Conservation (phyloP, 1,139 yeast genomes). For the Hemisphaericaspora xylanilytica region DNA sequence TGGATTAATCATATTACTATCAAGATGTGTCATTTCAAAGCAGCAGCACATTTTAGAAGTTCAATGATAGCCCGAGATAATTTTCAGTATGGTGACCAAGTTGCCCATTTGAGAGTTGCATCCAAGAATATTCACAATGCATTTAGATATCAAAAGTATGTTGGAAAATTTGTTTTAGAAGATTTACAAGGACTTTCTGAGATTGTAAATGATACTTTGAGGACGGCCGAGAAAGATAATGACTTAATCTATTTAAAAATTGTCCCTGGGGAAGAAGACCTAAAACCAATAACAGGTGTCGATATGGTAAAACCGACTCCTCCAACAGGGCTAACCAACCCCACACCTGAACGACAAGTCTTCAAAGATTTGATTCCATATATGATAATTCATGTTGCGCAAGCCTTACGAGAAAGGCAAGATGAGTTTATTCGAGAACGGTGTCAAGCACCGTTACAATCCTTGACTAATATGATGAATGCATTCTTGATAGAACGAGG, state of each 20-base stretch:
- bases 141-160: slow-evolving; percentile 40
- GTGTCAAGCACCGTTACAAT: slow-evolving; percentile 51
- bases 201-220: slow-evolving; percentile 45
- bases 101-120: slow-evolving; percentile 53
- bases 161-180: slow-evolving; percentile 39
- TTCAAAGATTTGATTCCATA: slow-evolving; percentile 66
- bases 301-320: slow-evolving; percentile 54
- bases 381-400: slow-evolving; percentile 62
- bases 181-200: slow-evolving; percentile 49
- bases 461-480: slow-evolving; percentile 48
- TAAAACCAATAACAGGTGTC: slow-evolving; percentile 48
- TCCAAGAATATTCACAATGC: slow-evolving; percentile 32
- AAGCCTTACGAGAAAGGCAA: slow-evolving; percentile 67
- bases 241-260: slow-evolving; percentile 70
- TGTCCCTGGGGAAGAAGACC: slow-evolving; percentile 49
- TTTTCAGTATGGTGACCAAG: slow-evolving; percentile 67
- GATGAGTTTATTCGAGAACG: slow-evolving; percentile 52
- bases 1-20: slow-evolving; percentile 63
- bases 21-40: slow-evolving; percentile 61
- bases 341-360: slow-evolving; percentile 25
- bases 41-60: slow-evolving; percentile 66
- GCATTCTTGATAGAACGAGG: slow-evolving; percentile 42
- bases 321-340: slow-evolving; percentile 28
- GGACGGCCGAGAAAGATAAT: slow-evolving; percentile 71
- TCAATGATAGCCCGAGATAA: slow-evolving; percentile 49